phyloP scores from a whole-genome alignment of 2,329 filamentous ascomycete species.

The Samsoniella hepiali region DNA sequence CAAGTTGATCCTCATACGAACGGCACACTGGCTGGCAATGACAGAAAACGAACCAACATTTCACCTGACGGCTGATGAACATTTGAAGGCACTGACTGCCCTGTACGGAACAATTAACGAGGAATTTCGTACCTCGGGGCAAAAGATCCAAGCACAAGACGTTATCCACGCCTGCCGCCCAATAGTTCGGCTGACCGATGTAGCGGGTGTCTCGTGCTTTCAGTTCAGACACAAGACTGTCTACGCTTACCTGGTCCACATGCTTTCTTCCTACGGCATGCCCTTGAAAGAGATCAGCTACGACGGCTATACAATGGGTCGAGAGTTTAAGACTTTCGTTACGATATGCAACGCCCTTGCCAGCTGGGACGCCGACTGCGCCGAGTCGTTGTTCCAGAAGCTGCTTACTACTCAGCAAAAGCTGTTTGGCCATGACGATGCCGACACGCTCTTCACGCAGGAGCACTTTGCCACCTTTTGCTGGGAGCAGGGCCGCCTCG shows the following conservation, averaged over 20 bases:
- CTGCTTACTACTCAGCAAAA: neutral
- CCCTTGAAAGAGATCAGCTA: conserved; percentile 2
- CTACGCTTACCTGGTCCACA: neutral
- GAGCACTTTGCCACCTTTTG: conserved; percentile 1
- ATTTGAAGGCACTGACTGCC: neutral
- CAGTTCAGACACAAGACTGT: conserved; percentile 4
- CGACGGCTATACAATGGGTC: conserved; percentile 10
- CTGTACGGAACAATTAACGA: neutral
- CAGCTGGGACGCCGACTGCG: neutral
- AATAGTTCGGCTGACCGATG: neutral
- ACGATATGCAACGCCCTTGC: neutral
- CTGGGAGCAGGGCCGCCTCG: conserved; percentile 2
- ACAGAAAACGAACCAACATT: neutral
- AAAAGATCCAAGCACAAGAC: neutral
- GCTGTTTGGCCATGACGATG: neutral
- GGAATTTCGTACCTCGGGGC: neutral
- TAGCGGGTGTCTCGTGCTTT: neutral
- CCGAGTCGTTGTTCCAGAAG: neutral
- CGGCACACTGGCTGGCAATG: neutral
- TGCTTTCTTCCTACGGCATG: neutral
- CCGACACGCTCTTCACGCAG: conserved; percentile 6
- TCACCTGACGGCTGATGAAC: neutral
- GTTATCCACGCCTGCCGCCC: conserved; percentile 5
- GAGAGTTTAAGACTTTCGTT: neutral
- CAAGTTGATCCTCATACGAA: conserved; percentile 8